These are phyloP conservation scores for Fragaria nilgerrensis DNA, from an alignment of 306 rosid genomes.

Conservation along the genomic window DNA sequence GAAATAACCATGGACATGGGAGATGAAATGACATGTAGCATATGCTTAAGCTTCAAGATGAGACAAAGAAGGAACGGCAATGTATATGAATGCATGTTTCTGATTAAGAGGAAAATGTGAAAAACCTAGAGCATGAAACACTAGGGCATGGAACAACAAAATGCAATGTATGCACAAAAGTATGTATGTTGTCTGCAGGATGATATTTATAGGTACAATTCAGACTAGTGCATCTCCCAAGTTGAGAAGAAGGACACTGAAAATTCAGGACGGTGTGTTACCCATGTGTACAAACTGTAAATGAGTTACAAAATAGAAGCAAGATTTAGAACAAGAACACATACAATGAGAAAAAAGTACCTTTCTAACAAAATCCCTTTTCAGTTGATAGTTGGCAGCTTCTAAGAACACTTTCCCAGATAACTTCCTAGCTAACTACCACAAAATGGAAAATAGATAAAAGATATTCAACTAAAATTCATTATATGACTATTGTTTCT, in stretches of 20 bases:
- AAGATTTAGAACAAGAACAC: background rate
- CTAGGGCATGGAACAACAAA: background rate
- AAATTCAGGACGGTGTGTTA: background rate
- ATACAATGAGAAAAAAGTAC: conserved; percentile 32
- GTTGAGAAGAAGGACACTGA: background rate
- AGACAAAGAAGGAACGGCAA: background rate
- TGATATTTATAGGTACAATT: too few relatives aligned
- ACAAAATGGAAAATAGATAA: conserved; percentile 32
- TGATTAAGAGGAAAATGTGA: background rate
- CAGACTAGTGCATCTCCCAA: too few relatives aligned
- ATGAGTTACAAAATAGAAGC: background rate
- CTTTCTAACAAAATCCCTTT: conserved; percentile 77
- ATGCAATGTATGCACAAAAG: background rate
- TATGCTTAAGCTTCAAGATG: background rate
- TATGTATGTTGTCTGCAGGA: too few relatives aligned
- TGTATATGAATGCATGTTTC: background rate
- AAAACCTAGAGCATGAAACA: background rate
- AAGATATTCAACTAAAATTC: conserved; percentile 18
- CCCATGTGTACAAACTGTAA: background rate
- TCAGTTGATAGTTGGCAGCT: conserved; percentile 90
- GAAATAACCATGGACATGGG: background rate
- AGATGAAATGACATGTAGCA: background rate
- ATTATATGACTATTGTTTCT: conserved; percentile 28
- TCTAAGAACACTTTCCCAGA: conserved; percentile 76
- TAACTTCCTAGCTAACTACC: conserved; percentile 62